These are phyloP conservation scores for Yarrowia galli DNA, from an alignment of 1,139 yeast species.

Conservation along the genomic window DNA sequence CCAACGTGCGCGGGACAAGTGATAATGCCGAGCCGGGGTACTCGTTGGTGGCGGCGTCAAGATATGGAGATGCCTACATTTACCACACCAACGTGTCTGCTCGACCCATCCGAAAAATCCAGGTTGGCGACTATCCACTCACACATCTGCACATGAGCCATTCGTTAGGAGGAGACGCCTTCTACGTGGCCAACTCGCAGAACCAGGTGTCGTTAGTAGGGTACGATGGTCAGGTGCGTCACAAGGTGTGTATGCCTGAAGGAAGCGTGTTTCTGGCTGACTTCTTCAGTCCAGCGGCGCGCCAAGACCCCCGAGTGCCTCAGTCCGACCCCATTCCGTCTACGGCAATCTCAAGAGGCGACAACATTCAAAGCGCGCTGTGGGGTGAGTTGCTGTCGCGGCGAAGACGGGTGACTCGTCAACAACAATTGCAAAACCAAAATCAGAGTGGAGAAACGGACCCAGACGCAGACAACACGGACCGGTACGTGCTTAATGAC, in stretches of 20 bases:
- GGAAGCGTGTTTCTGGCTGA: conserved; percentile 27
- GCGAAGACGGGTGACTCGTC: background rate
- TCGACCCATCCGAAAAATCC: conserved; percentile 22
- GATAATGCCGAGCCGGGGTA: conserved; percentile 7
- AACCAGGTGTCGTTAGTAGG: conserved; percentile 29
- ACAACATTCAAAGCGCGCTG: conserved; percentile 1
- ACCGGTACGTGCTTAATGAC: background rate
- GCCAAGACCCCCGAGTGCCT: conserved; percentile 17
- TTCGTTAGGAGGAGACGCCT: conserved; percentile 32
- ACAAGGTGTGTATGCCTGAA: conserved; percentile 28
- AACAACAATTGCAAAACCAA: background rate
- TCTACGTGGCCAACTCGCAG: conserved; percentile 33
- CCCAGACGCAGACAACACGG: background rate
- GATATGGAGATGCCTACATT: conserved; percentile 33
- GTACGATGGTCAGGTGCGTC: conserved; percentile 22
- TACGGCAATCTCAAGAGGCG: conserved; percentile 3
- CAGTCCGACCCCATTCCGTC: conserved; percentile 17
- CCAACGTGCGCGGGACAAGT: conserved; percentile 6
- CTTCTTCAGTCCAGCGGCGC: conserved; percentile 29
- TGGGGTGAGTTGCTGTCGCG: conserved; percentile 26
- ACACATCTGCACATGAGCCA: conserved; percentile 33
- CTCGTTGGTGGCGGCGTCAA: conserved; percentile 21
- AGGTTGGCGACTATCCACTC: conserved; percentile 30
- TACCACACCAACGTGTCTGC: conserved; percentile 27
- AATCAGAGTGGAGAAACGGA: background rate